These are phyloP conservation scores for Rhododendron griersonianum DNA, from an alignment of 148 eudicot genomes.

Conservation along the genomic window DNA sequence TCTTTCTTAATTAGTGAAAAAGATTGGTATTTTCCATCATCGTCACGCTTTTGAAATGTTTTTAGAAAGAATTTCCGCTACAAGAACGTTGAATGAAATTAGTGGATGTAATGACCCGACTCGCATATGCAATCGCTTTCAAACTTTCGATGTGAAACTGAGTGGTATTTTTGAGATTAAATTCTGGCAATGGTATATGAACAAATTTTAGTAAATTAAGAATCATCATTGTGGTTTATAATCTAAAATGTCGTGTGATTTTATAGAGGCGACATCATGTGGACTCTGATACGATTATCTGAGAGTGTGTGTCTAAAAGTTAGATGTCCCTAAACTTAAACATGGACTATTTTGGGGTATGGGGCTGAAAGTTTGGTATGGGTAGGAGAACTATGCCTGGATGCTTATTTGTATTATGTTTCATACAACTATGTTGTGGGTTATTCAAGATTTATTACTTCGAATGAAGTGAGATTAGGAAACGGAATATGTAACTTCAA, in stretches of 20 bases:
- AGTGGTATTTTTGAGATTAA: background rate
- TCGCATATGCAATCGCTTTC: background rate
- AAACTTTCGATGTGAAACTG: background rate
- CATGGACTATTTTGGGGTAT: too few species aligned
- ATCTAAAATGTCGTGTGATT: background rate
- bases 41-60: background rate
- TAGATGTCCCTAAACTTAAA: background rate
- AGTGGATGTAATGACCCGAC: background rate
- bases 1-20: background rate
- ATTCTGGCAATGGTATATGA: background rate
- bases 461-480: too few species aligned
- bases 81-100: background rate
- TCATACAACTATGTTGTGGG: too few species aligned
- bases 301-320: background rate
- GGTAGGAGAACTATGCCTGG: too few species aligned
- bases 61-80: background rate
- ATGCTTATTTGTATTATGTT: too few species aligned
- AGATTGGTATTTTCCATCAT: background rate
- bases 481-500: too few species aligned
- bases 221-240: too few species aligned
- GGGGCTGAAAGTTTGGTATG: too few species aligned
- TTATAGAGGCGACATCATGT: background rate
- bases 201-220: too few species aligned
- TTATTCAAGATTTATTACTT: too few species aligned
- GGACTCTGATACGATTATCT: background rate